Percentiles rank a stretch among this genome's conserved stretches.
Conservation (phyloP, 352 stramenopile genomes). For the Globisporangium irregulare region DNA sequence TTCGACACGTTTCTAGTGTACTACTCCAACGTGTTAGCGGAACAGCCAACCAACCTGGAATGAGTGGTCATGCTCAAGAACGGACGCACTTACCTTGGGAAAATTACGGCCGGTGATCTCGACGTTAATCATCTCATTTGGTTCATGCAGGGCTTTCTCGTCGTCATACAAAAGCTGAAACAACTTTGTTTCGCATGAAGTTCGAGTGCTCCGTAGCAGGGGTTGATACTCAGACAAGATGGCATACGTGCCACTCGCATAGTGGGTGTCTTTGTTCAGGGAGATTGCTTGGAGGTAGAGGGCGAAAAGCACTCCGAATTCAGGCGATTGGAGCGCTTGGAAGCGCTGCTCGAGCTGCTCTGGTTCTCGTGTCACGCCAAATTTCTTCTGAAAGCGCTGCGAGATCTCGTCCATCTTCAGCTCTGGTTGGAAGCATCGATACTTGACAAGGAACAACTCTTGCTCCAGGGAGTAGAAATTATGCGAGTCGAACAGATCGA, state of each 20-base stretch:
- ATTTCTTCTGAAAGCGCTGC: slow-evolving; percentile 42
- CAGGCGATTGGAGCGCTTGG: slow-evolving; percentile 31
- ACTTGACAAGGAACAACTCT: slow-evolving; percentile 60
- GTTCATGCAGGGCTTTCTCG: slow-evolving; percentile 47
- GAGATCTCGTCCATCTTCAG: slow-evolving; percentile 32
- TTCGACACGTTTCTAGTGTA: slow-evolving; percentile 54
- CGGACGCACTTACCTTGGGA: slow-evolving; percentile 34
- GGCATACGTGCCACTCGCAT: slow-evolving; percentile 24
- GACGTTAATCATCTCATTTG: slow-evolving; percentile 41
- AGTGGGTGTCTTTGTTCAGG: slow-evolving; percentile 34
- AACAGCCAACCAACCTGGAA: background rate
- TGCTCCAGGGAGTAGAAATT: slow-evolving; percentile 47
- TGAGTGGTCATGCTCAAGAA: background rate
- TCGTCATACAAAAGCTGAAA: slow-evolving; percentile 68
- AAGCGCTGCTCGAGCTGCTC: slow-evolving; percentile 45
- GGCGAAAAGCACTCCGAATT: slow-evolving; percentile 39
- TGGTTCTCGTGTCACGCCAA: slow-evolving; percentile 28
- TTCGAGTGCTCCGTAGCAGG: slow-evolving; percentile 44
- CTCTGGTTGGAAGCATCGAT: slow-evolving; percentile 57
- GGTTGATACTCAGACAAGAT: slow-evolving; percentile 47
- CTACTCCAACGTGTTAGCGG: slow-evolving; percentile 14
- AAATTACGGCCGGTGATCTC: slow-evolving; percentile 61
- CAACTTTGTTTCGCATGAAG: slow-evolving; percentile 54
- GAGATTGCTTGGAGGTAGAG: slow-evolving; percentile 48
- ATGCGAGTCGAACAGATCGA: slow-evolving; percentile 37